phyloP scores from a whole-genome alignment of 1,139 yeast species.

The Tardiomyces blankii region DNA sequence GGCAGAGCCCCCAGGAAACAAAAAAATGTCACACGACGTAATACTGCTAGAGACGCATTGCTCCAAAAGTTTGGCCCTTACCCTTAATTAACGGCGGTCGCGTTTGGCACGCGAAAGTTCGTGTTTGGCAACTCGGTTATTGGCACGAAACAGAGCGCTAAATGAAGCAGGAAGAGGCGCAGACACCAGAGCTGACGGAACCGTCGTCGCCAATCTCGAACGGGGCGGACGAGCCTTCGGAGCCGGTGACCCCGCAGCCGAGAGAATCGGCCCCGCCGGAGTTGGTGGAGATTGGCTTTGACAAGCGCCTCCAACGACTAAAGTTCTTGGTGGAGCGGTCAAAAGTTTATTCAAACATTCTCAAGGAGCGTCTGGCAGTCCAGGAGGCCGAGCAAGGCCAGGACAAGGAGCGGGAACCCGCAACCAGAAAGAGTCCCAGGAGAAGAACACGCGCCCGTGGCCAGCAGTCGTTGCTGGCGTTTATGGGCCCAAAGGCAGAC shows the following conservation, averaged over 20 bases:
- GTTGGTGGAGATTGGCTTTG: background rate
- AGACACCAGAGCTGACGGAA: no score
- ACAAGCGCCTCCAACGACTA: constrained; percentile 44
- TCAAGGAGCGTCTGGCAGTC: constrained; percentile 52
- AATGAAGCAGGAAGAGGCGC: no score
- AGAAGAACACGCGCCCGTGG: background rate
- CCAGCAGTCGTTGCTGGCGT: background rate
- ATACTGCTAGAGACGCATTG: background rate
- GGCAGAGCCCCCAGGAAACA: no score
- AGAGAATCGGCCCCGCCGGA: background rate
- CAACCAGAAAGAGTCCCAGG: background rate
- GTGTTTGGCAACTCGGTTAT: no score
- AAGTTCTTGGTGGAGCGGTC: constrained; percentile 70
- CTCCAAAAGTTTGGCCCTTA: background rate
- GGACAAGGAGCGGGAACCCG: background rate
- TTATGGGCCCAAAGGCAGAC: background rate
- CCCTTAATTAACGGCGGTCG: background rate
- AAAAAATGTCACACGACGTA: background rate
- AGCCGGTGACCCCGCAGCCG: background rate
- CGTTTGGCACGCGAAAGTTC: background rate
- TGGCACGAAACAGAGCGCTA: no score
- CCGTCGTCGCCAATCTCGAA: background rate
- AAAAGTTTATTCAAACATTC: constrained; percentile 71
- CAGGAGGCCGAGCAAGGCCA: background rate
- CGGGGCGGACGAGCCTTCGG: background rate